Evolutionary conservation across 2,329 filamentous ascomycete species (phyloP).

Genomic region (Fusarium ambrosium): DNA sequence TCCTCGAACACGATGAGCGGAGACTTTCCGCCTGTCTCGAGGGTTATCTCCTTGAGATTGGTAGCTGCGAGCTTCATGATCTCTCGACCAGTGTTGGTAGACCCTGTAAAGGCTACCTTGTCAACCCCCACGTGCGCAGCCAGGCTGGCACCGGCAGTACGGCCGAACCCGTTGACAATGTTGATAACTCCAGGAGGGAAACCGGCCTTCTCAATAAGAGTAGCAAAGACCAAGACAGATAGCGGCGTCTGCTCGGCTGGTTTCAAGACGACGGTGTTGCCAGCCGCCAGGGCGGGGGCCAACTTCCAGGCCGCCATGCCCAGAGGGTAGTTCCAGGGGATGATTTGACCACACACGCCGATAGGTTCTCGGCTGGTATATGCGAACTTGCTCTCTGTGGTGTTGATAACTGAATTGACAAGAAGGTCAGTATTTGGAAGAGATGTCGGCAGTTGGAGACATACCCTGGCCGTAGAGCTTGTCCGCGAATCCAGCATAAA

Average conservation of each 20-base stretch:
- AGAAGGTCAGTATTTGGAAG: not conserved
- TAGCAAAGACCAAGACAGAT: slow-evolving; percentile 73
- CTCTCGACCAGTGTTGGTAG: slow-evolving; percentile 76
- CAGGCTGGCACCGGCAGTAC: slow-evolving; percentile 75
- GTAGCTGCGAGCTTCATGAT: slow-evolving; percentile 81
- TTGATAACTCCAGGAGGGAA: slow-evolving; percentile 85
- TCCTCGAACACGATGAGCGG: slow-evolving; percentile 69
- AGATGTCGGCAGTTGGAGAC: not conserved
- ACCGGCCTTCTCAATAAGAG: slow-evolving; percentile 77
- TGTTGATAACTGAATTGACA: not conserved
- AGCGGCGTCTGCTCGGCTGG: slow-evolving; percentile 71
- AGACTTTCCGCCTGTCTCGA: not conserved
- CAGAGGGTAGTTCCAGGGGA: slow-evolving; percentile 58
- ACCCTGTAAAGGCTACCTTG: slow-evolving; percentile 84
- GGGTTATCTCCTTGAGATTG: slow-evolving; percentile 67
- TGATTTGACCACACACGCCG: slow-evolving; percentile 80
- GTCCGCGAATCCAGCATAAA: not conserved
- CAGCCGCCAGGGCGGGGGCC: slow-evolving; percentile 49
- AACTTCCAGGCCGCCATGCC: slow-evolving; percentile 6
- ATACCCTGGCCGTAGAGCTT: not conserved
- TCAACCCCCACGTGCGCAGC: slow-evolving; percentile 76
- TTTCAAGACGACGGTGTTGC: slow-evolving; percentile 61
- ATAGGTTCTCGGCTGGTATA: slow-evolving; percentile 81
- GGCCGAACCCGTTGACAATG: slow-evolving; percentile 78
- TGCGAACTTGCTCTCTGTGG: slow-evolving; percentile 76